Conservation (phyloP, 805 yeast species). For the Kockiozyma suomiensis region DNA sequence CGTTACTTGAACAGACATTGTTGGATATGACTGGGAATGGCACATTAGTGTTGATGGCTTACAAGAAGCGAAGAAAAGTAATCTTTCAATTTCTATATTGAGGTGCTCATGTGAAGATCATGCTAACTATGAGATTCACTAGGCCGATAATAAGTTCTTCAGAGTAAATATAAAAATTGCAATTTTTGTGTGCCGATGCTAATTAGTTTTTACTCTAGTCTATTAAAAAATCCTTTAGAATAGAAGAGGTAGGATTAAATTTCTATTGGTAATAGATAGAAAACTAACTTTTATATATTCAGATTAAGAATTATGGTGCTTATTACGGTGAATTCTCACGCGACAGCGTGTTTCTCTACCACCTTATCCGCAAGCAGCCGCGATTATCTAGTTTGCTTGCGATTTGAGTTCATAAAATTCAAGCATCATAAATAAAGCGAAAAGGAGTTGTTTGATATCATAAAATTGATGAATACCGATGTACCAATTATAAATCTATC, state of each 20-base stretch:
- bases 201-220: slow-evolving; percentile 33
- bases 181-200: neutral
- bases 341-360: slow-evolving; percentile 24
- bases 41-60: slow-evolving; percentile 55
- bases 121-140: neutral
- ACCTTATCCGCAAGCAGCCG: slow-evolving; percentile 20
- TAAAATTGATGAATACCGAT: too few species aligned
- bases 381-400: neutral
- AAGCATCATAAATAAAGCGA: too few species aligned
- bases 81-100: neutral
- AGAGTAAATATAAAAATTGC: slow-evolving; percentile 9
- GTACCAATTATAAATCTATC: too few species aligned
- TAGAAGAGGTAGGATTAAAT: slow-evolving; percentile 38
- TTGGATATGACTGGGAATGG: slow-evolving; percentile 47
- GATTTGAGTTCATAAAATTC: too few species aligned
- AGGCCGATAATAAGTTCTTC: slow-evolving; percentile 44
- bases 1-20: slow-evolving; percentile 53
- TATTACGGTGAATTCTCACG: slow-evolving; percentile 21
- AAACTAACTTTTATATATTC: neutral
- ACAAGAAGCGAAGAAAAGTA: slow-evolving; percentile 55
- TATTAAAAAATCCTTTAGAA: slow-evolving; percentile 39
- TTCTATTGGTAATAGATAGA: neutral
- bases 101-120: neutral
- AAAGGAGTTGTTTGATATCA: too few species aligned
- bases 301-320: slow-evolving; percentile 38